Evolutionary conservation across 2,329 filamentous ascomycete species (phyloP).

Genomic region (Epichloe brachyelytri): DNA sequence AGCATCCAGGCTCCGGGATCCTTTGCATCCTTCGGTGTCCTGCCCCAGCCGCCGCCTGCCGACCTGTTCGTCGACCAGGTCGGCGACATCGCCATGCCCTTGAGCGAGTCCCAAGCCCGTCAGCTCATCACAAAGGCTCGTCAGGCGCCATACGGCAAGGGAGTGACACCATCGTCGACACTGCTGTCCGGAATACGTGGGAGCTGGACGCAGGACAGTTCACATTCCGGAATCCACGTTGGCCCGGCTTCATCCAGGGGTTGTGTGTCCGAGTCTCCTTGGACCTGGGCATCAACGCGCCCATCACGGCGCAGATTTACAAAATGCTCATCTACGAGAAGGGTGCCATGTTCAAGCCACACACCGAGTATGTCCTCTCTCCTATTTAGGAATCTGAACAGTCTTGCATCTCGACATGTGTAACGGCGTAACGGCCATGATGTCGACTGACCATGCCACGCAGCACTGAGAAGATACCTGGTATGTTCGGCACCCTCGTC

Average conservation of each 20-base stretch:
- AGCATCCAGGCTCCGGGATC: slow-evolving; percentile 8
- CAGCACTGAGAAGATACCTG: slow-evolving; percentile 30
- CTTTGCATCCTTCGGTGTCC: slow-evolving; percentile 7
- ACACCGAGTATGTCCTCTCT: slow-evolving; percentile 23
- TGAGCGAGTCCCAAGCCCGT: slow-evolving; percentile 12
- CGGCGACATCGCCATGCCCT: slow-evolving; percentile 13
- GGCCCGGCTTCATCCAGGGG: slow-evolving; percentile 14
- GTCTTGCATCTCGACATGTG: no score
- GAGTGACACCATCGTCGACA: slow-evolving; percentile 26
- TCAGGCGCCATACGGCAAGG: slow-evolving; percentile 17
- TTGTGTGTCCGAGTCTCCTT: slow-evolving; percentile 13
- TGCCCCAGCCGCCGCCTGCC: slow-evolving; percentile 3
- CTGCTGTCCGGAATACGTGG: slow-evolving; percentile 27
- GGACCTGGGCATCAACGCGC: slow-evolving; percentile 19
- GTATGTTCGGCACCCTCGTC: slow-evolving; percentile 38
- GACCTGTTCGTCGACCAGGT: slow-evolving; percentile 8
- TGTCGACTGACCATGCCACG: background rate
- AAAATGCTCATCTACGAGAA: slow-evolving; percentile 38
- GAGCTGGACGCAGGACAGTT: slow-evolving; percentile 28
- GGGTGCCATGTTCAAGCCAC: slow-evolving; percentile 34
- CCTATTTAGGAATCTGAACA: no score
- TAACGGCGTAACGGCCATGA: background rate
- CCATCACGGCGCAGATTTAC: slow-evolving; percentile 24
- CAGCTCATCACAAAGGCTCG: slow-evolving; percentile 11
- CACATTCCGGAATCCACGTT: slow-evolving; percentile 20